Evolutionary conservation across 352 stramenopile species (phyloP), one percentile per base, ranked within the genome.

Genomic region (Phytophthora nicotianae): DNA sequence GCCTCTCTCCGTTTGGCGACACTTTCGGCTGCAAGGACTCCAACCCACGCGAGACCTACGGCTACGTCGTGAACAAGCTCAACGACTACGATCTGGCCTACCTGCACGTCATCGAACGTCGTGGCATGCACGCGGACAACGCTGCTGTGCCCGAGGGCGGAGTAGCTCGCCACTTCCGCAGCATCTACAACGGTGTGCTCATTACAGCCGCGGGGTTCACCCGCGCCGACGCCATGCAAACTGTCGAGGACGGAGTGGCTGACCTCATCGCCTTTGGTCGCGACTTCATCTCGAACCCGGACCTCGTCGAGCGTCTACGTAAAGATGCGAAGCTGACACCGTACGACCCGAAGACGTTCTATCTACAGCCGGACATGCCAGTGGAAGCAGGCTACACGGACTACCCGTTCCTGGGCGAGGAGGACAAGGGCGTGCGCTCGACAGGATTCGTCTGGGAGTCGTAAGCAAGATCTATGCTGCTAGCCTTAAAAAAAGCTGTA

Each of bases 181-280:
- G 57, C 4, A 46, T 79, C 9, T 92, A 89, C 83, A 71, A 80
- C 4, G 80, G 82, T 14, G 58, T 84, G n/a, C 48, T 91, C 27
- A 74, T 88, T 24, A 75, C 74, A 1, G 65, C 66, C 2, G 77
- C 68, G 0, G 73, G 73, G 16, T 90, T 74, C 57, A 62, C 67
- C 17, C 68, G 65, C 16, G 62, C 68, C 21, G 74, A 58, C 17
- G 53, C 72, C 17, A 75, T 83, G 43, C 62, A 77, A 19, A 73
- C 71, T 13, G 45, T 91, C 13, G 61, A 71, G 16, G 52, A 77
- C 11, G 79, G 78, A 8, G 50, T 61, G 2, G 77, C 70, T 24
- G 79, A 93, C 53, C 46, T 82, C 29, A 70, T 93, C 11, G 75
- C 72, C 3, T 89, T 85, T 38, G 81, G 81, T 21, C 77, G 54